phyloP scores from a whole-genome alignment of 371 early-diverging fungal species.

The Ordospora pajunii region DNA sequence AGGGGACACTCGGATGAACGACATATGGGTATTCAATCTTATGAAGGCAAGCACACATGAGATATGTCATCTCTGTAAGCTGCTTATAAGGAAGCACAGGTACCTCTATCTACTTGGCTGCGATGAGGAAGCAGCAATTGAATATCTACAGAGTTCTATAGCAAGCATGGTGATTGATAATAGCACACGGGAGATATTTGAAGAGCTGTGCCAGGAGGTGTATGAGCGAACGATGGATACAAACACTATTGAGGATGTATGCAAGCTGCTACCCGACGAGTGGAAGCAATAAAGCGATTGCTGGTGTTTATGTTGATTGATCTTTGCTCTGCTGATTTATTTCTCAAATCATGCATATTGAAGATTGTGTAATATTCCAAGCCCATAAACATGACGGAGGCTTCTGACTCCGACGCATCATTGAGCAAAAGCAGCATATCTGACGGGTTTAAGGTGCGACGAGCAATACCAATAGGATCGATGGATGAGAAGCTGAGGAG shows the following conservation, averaged over 20 bases:
- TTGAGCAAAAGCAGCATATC: no score
- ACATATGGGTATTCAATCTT: constrained; percentile 23
- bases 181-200: constrained; percentile 3
- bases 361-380: neutral
- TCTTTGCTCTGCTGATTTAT: no score
- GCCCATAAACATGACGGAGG: constrained; percentile 1
- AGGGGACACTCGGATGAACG: constrained; percentile 7
- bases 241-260: neutral
- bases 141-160: constrained; percentile 18
- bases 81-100: constrained; percentile 20
- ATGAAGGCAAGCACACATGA: neutral
- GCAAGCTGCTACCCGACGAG: neutral
- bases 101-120: neutral
- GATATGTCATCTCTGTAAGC: neutral
- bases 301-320: no score
- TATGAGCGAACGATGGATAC: neutral
- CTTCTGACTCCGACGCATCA: neutral
- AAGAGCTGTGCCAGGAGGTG: constrained; percentile 5
- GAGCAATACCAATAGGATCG: neutral
- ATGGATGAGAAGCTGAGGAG: neutral
- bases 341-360: neutral
- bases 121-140: constrained; percentile 10
- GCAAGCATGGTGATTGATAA: constrained; percentile 6
- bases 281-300: neutral
- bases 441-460: neutral